Base-by-base conservation (phyloP, 768 basidiomycete species). In the Amanita polypyramis region DNA sequence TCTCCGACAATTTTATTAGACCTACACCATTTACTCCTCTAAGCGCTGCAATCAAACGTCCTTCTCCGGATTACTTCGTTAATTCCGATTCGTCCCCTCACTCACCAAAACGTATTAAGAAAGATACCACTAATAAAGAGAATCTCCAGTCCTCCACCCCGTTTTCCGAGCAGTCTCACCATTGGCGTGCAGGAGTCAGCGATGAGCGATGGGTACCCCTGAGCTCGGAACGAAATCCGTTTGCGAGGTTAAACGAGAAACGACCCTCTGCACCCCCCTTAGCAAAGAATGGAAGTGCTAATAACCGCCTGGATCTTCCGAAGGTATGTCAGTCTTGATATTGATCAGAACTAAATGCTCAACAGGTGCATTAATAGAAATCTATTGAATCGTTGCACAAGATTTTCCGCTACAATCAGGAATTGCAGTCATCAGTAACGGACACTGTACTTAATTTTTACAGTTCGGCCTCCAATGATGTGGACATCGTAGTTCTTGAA, bases 401-500 rank as follows among this genome's bases (percentile, higher is more conserved):
- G 5, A 52, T 65, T 30, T 64, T 65, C 14, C 33, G 60, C 5
- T 60, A 56, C 43, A 65, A 63, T 35, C 58, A 62, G 34, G 59
- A 62, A 48, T 56, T 64, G 19, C 52, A 66, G 54, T 62, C 57
- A 52, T 58, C 58, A 4, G 38, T 61, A 4, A 56, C 58, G n/a
- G 60, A 63, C 36, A 60, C 66, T 47, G 53, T 48, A 17, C 43
- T 57, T 8, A 49, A 58, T 14, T 62, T 63, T 23, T 47, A 58
- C 48, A 55, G 47, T 43, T 54, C 56, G 9, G 42, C 45, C 1
- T 57, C 63, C 42, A 55, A 61, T n/a, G 52, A 56, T 4, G 58
- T 60, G 43, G 77, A 79, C 33, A 61, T 75, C 14, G 50, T 66
- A 5, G 45, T 65, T 1, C 61, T 76, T n/a, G 68, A 75, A 23